phyloP scores from a whole-genome alignment of 805 yeast genomes.

The Candida ascalaphidarum region DNA sequence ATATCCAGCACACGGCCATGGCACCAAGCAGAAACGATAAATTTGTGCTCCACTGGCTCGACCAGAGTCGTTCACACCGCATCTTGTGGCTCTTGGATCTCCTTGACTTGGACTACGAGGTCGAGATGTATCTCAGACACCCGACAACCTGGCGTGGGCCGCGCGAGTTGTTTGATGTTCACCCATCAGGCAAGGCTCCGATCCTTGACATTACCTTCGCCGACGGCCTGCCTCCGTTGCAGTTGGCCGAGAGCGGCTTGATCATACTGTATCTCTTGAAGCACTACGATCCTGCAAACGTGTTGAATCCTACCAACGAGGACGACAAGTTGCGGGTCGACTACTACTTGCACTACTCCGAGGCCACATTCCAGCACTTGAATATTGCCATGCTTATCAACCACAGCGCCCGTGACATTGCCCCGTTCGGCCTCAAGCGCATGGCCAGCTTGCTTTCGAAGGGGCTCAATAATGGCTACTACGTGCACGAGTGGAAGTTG shows the following conservation, averaged over 20 bases:
- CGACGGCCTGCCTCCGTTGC: slow-evolving; percentile 22
- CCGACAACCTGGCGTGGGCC: slow-evolving; percentile 21
- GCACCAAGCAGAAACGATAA: too few relatives aligned
- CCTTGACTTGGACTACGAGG: slow-evolving; percentile 22
- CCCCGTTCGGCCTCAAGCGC: slow-evolving; percentile 18
- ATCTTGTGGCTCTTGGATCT: slow-evolving; percentile 31
- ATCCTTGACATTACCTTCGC: slow-evolving; percentile 20
- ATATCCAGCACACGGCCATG: too few relatives aligned
- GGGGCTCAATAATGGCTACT: slow-evolving; percentile 17
- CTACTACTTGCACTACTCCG: slow-evolving; percentile 16
- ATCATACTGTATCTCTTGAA: slow-evolving; percentile 29
- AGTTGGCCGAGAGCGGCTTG: slow-evolving; percentile 28
- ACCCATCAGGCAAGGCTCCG: slow-evolving; percentile 31
- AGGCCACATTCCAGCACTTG: slow-evolving; percentile 15
- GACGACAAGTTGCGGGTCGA: slow-evolving; percentile 8
- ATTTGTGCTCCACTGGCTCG: too few relatives aligned
- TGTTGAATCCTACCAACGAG: slow-evolving; percentile 14
- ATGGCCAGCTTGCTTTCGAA: slow-evolving; percentile 13
- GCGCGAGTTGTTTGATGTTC: slow-evolving; percentile 17
- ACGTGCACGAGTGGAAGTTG: slow-evolving; percentile 13
- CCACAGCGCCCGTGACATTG: slow-evolving; percentile 12
- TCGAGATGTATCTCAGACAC: slow-evolving; percentile 20
- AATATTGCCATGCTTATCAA: slow-evolving; percentile 16
- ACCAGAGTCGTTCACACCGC: slow-evolving; percentile 27
- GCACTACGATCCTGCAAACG: slow-evolving; percentile 22